phyloP scores from a whole-genome alignment of 202 grass and related monocot genomes.

The Zoysia matrella region DNA sequence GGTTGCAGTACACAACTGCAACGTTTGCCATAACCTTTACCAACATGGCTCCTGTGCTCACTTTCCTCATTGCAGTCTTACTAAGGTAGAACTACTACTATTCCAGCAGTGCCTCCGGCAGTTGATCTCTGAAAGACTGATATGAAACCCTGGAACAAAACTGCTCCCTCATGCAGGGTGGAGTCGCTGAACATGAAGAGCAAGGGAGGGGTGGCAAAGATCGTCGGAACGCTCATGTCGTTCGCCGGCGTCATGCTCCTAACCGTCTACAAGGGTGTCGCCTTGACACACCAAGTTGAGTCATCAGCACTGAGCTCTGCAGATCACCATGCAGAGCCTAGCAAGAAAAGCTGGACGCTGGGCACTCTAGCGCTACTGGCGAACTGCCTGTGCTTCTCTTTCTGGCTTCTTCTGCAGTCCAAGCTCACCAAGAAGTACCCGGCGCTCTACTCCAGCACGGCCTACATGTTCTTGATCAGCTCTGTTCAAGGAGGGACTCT shows the following conservation, averaged over 20 bases:
- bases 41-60: constrained; percentile 69
- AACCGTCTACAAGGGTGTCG: constrained; percentile 71
- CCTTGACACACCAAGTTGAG: constrained; percentile 55
- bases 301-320: constrained; percentile 13
- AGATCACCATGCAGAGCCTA: constrained; percentile 34
- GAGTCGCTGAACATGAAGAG: constrained; percentile 74
- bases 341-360: constrained; percentile 64
- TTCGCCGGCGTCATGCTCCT: constrained; percentile 70
- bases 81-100: constrained; percentile 42
- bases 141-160: background rate
- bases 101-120: too few relatives aligned
- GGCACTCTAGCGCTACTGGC: constrained; percentile 62
- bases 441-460: constrained; percentile 58
- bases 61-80: constrained; percentile 62
- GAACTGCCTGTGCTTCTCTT: constrained; percentile 66
- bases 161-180: constrained; percentile 51
- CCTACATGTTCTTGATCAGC: constrained; percentile 70
- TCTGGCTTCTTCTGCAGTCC: constrained; percentile 72
- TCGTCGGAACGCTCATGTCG: constrained; percentile 56
- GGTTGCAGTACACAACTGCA: constrained; percentile 64
- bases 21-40: constrained; percentile 78
- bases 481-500: constrained; percentile 49
- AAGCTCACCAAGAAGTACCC: constrained; percentile 74
- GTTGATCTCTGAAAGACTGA: background rate
- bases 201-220: constrained; percentile 68